Percentiles rank a stretch among this genome's conserved stretches.
phyloP scores from a whole-genome alignment of 768 basidiomycete species.

The Thelephora ganbajun region DNA sequence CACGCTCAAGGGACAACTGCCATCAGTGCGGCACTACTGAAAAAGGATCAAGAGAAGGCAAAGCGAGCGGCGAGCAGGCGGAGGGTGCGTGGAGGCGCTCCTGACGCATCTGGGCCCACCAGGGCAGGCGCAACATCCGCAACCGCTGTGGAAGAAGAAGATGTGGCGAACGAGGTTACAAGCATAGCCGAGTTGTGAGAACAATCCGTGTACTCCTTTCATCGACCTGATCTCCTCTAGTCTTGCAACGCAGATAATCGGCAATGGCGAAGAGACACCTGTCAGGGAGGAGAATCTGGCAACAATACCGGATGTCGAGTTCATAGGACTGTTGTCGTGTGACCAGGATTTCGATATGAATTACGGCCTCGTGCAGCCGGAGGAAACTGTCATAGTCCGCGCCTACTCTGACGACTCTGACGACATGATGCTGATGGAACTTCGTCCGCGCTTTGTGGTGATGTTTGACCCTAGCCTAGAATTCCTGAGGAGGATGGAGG shows the following conservation, averaged over 20 bases:
- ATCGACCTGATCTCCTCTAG: constrained; percentile 11
- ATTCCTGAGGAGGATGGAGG: constrained; percentile 87
- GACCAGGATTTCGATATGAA: constrained; percentile 54
- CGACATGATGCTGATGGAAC: constrained; percentile 74
- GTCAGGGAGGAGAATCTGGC: background rate
- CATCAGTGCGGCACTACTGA: constrained; percentile 62
- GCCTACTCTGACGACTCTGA: constrained; percentile 89
- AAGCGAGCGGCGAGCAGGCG: constrained; percentile 51
- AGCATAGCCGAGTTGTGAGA: constrained; percentile 48
- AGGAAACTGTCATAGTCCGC: constrained; percentile 74
- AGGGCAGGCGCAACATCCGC: constrained; percentile 1
- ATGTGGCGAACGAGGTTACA: constrained; percentile 32
- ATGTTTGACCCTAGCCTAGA: constrained; percentile 94
- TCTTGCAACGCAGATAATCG: constrained; percentile 14
- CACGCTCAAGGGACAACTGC: constrained; percentile 19
- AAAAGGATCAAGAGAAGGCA: constrained; percentile 55
- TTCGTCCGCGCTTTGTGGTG: constrained; percentile 83
- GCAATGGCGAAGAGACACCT: constrained; percentile 1
- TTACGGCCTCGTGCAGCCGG: constrained; percentile 68
- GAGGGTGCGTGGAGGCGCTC: constrained; percentile 63
- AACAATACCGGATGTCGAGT: constrained; percentile 2
- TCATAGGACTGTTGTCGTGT: constrained; percentile 13
- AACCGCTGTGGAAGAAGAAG: constrained; percentile 17
- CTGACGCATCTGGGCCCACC: constrained; percentile 7
- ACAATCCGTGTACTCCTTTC: background rate